Evolutionary conservation across 2,329 filamentous ascomycete species (phyloP).

Genomic region (Coniochaeta sp.): DNA sequence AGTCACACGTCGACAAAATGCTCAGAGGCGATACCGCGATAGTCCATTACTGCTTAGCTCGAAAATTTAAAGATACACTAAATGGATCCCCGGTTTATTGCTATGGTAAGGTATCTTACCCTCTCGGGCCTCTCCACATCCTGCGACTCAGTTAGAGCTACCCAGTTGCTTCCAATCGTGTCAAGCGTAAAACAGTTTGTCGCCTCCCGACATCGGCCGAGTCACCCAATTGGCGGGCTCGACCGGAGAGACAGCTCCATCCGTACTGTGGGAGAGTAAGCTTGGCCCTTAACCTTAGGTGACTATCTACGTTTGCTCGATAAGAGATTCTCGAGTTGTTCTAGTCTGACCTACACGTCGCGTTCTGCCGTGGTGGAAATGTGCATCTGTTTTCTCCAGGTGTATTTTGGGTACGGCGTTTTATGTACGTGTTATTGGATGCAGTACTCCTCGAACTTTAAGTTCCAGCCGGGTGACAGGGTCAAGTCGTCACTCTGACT

Average conservation of each 20-base stretch:
- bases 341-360: not conserved
- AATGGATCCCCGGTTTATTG: not conserved
- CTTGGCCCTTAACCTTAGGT: not conserved
- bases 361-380: not conserved
- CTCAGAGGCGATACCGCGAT: not conserved
- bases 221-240: not conserved
- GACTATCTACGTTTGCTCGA: not conserved
- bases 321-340: not conserved
- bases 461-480: not conserved
- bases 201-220: not conserved
- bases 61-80: slow-evolving; percentile 1
- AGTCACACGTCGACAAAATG: slow-evolving; percentile 1
- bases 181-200: not conserved
- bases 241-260: not conserved
- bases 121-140: not conserved
- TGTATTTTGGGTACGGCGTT: too few relatives aligned
- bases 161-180: not conserved
- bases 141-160: not conserved
- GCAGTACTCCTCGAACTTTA: not conserved
- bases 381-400: not conserved
- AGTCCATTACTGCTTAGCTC: not conserved
- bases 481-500: not conserved
- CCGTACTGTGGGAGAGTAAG: too few relatives aligned
- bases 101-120: too few relatives aligned
- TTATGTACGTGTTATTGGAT: not conserved